Evolutionary conservation across 805 yeast species (phyloP).

Genomic region (Saturnispora besseyi): DNA sequence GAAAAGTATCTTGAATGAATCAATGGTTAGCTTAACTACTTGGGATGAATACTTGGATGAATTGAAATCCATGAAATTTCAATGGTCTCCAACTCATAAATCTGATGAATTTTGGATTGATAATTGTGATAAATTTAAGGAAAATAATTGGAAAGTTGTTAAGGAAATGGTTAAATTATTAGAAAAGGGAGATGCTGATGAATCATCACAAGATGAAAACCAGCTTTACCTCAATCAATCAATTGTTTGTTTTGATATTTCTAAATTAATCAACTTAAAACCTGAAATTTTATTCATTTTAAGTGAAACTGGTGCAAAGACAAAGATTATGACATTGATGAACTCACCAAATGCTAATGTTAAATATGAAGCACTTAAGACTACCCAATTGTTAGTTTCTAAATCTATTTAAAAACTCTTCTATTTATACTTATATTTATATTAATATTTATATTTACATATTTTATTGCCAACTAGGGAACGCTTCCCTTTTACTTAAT

Average conservation of each 20-base stretch:
- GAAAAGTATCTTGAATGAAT: slow-evolving; percentile 52
- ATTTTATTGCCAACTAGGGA: background rate
- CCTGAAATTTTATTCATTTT: slow-evolving; percentile 54
- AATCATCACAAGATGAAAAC: slow-evolving; percentile 2
- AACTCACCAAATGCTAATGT: slow-evolving; percentile 75
- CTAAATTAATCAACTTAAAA: slow-evolving; percentile 48
- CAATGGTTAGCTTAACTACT: slow-evolving; percentile 73
- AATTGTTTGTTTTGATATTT: slow-evolving; percentile 60
- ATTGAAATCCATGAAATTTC: slow-evolving; percentile 64
- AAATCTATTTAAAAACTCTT: slow-evolving; percentile 40
- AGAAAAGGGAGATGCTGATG: slow-evolving; percentile 20
- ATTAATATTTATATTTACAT: background rate
- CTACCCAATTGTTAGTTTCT: slow-evolving; percentile 90
- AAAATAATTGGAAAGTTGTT: slow-evolving; percentile 64
- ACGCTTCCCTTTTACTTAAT: slow-evolving; percentile 44
- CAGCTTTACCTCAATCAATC: slow-evolving; percentile 36
- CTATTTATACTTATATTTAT: background rate
- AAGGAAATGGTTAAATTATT: slow-evolving; percentile 51
- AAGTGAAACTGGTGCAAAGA: slow-evolving; percentile 53
- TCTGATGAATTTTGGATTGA: slow-evolving; percentile 87
- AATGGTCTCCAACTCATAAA: slow-evolving; percentile 90
- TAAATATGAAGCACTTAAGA: slow-evolving; percentile 88
- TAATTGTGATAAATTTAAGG: slow-evolving; percentile 67
- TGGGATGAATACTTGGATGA: slow-evolving; percentile 89
- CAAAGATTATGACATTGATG: slow-evolving; percentile 77